phyloP scores from a whole-genome alignment of 2,329 filamentous ascomycete species.

The Didymella keratinophila region DNA sequence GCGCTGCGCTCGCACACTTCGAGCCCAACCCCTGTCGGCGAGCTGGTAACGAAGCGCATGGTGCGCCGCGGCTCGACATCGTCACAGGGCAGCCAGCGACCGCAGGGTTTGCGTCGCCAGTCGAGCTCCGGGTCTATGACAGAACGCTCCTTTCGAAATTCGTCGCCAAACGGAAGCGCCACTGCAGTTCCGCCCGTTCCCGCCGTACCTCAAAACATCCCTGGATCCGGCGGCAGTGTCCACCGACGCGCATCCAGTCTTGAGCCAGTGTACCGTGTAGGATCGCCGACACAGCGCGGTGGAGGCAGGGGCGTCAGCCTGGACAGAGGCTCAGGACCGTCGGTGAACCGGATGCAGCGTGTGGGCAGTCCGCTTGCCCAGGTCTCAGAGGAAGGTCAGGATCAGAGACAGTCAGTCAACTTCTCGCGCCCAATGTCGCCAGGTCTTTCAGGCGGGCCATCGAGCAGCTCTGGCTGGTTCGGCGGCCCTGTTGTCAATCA shows the following conservation, averaged over 20 bases:
- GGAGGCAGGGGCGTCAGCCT: conserved; percentile 52
- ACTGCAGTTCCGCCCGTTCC: conserved; percentile 74
- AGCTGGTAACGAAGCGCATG: conserved; percentile 88
- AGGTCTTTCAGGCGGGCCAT: conserved; percentile 21
- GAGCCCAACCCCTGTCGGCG: conserved; percentile 79
- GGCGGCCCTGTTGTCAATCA: conserved; percentile 47
- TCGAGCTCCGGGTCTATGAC: conserved; percentile 84
- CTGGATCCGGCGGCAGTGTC: conserved; percentile 33
- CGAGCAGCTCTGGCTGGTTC: conserved; percentile 49
- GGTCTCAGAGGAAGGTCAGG: conserved; percentile 54
- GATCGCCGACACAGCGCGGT: conserved; percentile 52
- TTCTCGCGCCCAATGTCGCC: conserved; percentile 64
- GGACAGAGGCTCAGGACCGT: conserved; percentile 45
- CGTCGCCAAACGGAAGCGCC: conserved; percentile 58
- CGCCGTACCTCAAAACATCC: conserved; percentile 66
- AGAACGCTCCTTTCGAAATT: conserved; percentile 84
- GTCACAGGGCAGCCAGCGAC: conserved; percentile 62
- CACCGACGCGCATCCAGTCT: conserved; percentile 57
- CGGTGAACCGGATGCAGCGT: conserved; percentile 36
- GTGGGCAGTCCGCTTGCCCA: conserved; percentile 50
- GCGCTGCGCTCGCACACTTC: conserved; percentile 81
- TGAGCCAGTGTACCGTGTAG: conserved; percentile 58
- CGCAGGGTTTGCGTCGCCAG: conserved; percentile 50
- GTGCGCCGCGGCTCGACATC: conserved; percentile 75
- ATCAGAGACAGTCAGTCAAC: conserved; percentile 58